Percentiles rank a stretch among this genome's conserved stretches.
Evolutionary conservation across 2,329 filamentous ascomycete species (phyloP).

Genomic region (Talaromyces sp.): DNA sequence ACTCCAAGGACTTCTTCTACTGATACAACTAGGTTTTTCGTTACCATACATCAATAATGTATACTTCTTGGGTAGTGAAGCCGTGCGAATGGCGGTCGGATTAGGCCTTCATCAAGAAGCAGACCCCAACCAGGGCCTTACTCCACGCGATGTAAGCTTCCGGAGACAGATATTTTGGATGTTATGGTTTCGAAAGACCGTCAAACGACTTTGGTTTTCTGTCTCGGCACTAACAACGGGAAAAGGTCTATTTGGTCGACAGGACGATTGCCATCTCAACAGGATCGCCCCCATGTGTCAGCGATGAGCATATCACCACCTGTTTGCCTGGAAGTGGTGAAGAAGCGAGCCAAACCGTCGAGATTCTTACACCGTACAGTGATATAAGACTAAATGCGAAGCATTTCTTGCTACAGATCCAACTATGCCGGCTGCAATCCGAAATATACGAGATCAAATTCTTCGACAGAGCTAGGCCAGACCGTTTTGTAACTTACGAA

Average conservation of each 20-base stretch:
- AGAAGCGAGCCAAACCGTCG: constrained; percentile 4
- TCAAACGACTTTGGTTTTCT: not conserved
- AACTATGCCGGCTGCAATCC: constrained; percentile 10
- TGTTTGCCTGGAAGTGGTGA: constrained; percentile 2
- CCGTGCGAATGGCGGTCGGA: constrained; percentile 12
- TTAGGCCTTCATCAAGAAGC: constrained; percentile 11
- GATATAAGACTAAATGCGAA: constrained; percentile 8
- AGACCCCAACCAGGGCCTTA: constrained; percentile 5
- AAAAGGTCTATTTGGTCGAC: constrained; percentile 14
- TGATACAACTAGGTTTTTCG: constrained; percentile 12
- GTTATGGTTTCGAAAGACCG: constrained; percentile 9
- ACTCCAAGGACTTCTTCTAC: constrained; percentile 9
- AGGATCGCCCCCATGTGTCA: constrained; percentile 10
- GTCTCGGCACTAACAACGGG: constrained; percentile 9
- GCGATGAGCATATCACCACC: constrained; percentile 11
- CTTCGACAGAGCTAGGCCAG: constrained; percentile 2
- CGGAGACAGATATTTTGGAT: constrained; percentile 11
- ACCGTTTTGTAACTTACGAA: not conserved
- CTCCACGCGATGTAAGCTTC: constrained; percentile 1
- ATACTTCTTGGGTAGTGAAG: constrained; percentile 6
- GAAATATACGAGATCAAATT: too few relatives aligned
- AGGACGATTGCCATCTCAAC: constrained; percentile 11
- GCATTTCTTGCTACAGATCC: constrained; percentile 10
- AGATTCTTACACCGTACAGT: not conserved
- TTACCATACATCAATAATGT: constrained; percentile 11